These are phyloP conservation scores for Pseudogymnoascus sp. DNA, from an alignment of 2,329 filamentous ascomycete species.

Conservation along the genomic window DNA sequence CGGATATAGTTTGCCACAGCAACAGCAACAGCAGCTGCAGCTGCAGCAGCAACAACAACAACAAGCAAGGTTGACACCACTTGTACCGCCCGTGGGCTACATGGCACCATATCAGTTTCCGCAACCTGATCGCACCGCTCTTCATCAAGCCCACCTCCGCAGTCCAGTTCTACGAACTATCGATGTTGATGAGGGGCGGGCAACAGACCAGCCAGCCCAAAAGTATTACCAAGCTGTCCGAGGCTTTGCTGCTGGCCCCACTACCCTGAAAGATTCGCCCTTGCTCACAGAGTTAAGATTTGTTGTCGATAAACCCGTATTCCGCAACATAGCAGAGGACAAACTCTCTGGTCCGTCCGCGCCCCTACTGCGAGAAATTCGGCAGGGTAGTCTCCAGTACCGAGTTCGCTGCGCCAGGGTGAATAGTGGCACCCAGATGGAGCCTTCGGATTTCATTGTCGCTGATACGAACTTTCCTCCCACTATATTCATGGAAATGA, in stretches of 20 bases:
- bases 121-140: constrained; percentile 37
- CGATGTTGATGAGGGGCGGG: constrained; percentile 13
- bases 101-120: constrained; percentile 25
- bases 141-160: constrained; percentile 50
- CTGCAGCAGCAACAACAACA: background rate
- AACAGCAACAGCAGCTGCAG: background rate
- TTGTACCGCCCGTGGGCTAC: background rate
- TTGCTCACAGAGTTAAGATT: constrained; percentile 31
- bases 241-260: constrained; percentile 41
- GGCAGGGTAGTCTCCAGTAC: constrained; percentile 49
- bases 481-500: constrained; percentile 60
- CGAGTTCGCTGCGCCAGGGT: constrained; percentile 57
- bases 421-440: constrained; percentile 23
- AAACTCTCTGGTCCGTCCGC: constrained; percentile 12
- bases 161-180: constrained; percentile 37
- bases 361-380: constrained; percentile 28
- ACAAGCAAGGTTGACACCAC: background rate
- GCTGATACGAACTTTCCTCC: constrained; percentile 63
- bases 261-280: constrained; percentile 19
- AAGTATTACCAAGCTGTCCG: constrained; percentile 48
- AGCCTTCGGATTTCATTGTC: constrained; percentile 47
- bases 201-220: constrained; percentile 19
- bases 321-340: constrained; percentile 21
- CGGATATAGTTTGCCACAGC: background rate
- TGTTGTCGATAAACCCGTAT: constrained; percentile 16